Base-by-base conservation (phyloP, 352 stramenopile species). In the Pythium aristosporum region DNA sequence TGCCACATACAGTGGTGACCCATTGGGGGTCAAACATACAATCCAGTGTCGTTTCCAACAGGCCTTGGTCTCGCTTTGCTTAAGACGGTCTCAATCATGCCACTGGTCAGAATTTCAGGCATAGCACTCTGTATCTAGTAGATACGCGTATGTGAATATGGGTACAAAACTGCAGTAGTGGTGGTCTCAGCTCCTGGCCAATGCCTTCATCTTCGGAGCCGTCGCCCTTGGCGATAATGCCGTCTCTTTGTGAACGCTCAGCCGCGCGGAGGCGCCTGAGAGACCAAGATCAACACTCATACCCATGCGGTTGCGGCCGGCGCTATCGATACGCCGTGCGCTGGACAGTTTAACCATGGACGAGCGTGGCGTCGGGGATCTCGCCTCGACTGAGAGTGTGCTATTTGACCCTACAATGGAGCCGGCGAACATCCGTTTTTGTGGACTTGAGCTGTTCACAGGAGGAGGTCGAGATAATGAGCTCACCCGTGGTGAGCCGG, bases 81-180 rank as follows among this genome's bases (percentile, higher is more conserved):
- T n/a, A n/a, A n/a, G n/a, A n/a, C n/a, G n/a, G n/a, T n/a, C n/a
- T n/a, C n/a, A n/a, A n/a, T n/a, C n/a, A n/a, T n/a, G n/a, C n/a
- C n/a, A n/a, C n/a, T 30, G 25, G 25, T 30, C 25, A 30, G 25
- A 30, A 30, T 30, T n/a, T n/a, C n/a, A n/a, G n/a, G n/a, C n/a
- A n/a, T n/a, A n/a, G 25, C 25, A 30, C 25, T 30, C 25, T 30
- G 37, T 7, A 42, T 42, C 11, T 42, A 42, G 37, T 42, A 42
- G 37, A 30, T 30, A 30, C 10, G 10, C 15, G 37, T 42, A 42
- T 16, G 15, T 1, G 1, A 42, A 39, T 11, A 55, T 63, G 57
- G 57, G 8, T 63, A 63, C 57, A 42, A 1, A 30, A 16, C 46
- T 36, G 53, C 46, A 23, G 5, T 25, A 63, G 57, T 56, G 57